Conservation (phyloP, 2,329 filamentous ascomycete genomes). For the Sclerotinia sclerotiorum region DNA sequence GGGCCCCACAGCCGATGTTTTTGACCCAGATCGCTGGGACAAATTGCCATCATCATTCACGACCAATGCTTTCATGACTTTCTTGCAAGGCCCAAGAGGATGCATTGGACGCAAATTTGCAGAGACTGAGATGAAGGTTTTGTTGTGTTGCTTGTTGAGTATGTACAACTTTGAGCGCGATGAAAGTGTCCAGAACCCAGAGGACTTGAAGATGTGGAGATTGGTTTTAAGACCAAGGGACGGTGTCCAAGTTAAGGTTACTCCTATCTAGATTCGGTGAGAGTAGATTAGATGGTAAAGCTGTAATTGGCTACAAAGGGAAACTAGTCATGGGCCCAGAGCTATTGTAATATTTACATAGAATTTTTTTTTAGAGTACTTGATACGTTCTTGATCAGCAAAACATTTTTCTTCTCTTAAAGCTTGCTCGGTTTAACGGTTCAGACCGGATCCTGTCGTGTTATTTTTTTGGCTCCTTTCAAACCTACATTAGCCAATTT, state of each 20-base stretch:
- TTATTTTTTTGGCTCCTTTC: too few species aligned
- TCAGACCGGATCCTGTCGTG: too few species aligned
- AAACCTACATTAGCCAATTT: too few species aligned
- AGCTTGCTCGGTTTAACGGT: too few species aligned
- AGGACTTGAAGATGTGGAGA: conserved; percentile 51
- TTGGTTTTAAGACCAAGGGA: conserved; percentile 48
- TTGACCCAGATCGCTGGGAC: conserved; percentile 48
- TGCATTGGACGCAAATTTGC: conserved; percentile 42
- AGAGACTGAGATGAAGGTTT: conserved; percentile 42
- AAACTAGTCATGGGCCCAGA: too few species aligned
- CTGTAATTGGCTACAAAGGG: neutral
- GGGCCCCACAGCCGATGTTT: conserved; percentile 44
- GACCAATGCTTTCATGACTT: conserved; percentile 28
- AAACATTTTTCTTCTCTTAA: too few species aligned
- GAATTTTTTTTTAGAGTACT: neutral
- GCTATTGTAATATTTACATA: neutral
- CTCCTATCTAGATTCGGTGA: conserved; percentile 34
- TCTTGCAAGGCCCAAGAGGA: conserved; percentile 40
- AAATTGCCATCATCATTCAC: conserved; percentile 43
- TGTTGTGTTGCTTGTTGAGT: conserved; percentile 40
- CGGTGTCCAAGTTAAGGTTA: conserved; percentile 34
- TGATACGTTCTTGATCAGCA: neutral
- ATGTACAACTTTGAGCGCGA: conserved; percentile 43
- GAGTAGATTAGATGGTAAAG: neutral
- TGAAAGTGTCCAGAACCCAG: conserved; percentile 43